A percentile compares a stretch with the other conserved stretches of the same genome.
These are phyloP conservation scores for Flueggea neowawraea DNA, from an alignment of 441 rosid genomes.

Conservation along the genomic window DNA sequence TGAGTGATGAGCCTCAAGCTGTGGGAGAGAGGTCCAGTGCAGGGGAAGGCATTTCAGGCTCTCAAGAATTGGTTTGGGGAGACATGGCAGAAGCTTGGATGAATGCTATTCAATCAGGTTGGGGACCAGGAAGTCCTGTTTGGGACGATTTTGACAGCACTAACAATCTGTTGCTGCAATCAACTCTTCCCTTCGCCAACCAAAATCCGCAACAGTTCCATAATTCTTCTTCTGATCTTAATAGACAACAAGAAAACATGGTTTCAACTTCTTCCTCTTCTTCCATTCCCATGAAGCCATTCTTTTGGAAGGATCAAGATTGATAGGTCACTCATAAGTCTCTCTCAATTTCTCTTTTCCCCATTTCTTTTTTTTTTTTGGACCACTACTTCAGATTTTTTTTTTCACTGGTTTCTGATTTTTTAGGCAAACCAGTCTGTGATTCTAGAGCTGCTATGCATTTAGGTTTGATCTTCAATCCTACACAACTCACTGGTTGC, in stretches of 20 bases:
- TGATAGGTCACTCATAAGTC: conserved; percentile 1
- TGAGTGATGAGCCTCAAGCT: conserved; percentile 27
- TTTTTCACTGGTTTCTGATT: conserved; percentile 25
- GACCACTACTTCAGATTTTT: not conserved
- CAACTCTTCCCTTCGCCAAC: conserved; percentile 41
- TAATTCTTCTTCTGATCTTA: no score
- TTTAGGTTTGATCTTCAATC: no score
- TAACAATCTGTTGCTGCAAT: conserved; percentile 43
- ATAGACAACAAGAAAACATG: conserved; percentile 11
- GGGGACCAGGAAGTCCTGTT: conserved; percentile 93
- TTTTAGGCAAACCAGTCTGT: conserved; percentile 22
- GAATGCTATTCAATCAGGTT: conserved; percentile 75
- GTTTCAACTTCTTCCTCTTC: conserved; percentile 40
- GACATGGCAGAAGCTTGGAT: conserved; percentile 73
- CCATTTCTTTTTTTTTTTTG: not conserved
- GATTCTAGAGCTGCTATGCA: not conserved
- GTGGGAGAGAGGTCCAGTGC: conserved; percentile 21
- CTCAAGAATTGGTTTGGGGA: conserved; percentile 62
- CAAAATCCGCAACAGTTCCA: conserved; percentile 26
- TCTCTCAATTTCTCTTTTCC: not conserved
- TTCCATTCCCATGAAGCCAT: conserved; percentile 54
- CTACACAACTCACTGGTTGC: no score
- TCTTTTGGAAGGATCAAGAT: conserved; percentile 61
- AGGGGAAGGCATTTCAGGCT: conserved; percentile 25
- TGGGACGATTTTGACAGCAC: conserved; percentile 87